These are phyloP conservation scores for Nannochloropsis gaditana DNA, from an alignment of 108 stramenopile genomes.

Conservation along the genomic window DNA sequence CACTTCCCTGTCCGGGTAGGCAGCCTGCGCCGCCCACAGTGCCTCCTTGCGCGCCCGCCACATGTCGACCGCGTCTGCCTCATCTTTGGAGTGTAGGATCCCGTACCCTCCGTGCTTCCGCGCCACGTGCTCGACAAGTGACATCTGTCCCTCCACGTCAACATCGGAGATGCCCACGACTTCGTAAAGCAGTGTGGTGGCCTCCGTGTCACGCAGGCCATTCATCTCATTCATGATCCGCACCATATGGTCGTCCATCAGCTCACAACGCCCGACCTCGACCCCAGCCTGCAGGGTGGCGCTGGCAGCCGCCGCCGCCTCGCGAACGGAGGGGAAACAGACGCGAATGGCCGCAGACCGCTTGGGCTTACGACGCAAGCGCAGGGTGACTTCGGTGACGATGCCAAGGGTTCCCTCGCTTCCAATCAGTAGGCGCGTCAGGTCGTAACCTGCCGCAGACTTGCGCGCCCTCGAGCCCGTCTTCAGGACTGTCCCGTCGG, in stretches of 20 bases:
- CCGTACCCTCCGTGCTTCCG: conserved; percentile 21
- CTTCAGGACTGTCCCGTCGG: conserved; percentile 60
- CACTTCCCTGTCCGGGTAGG: conserved; percentile 45
- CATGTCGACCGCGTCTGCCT: conserved; percentile 22
- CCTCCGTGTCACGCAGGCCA: conserved; percentile 28
- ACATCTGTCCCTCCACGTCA: conserved; percentile 14
- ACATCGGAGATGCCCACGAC: conserved; percentile 22
- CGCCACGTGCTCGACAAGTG: conserved; percentile 20
- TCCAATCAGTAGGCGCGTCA: conserved; percentile 70
- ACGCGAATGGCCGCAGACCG: conserved; percentile 35
- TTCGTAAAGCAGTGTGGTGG: conserved; percentile 50
- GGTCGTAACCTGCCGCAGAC: conserved; percentile 72
- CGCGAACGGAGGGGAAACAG: conserved; percentile 35
- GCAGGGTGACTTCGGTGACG: conserved; percentile 77
- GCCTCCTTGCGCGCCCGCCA: conserved; percentile 55
- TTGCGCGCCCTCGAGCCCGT: conserved; percentile 46
- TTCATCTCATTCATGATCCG: conserved; percentile 47
- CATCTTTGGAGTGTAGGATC: background rate
- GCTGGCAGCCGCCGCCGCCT: conserved; percentile 31
- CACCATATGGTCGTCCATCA: conserved; percentile 52
- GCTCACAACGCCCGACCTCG: conserved; percentile 46
- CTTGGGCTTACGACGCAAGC: conserved; percentile 35
- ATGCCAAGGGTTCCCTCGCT: conserved; percentile 70
- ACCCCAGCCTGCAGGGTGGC: conserved; percentile 35
- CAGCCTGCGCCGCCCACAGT: conserved; percentile 43